Evolutionary conservation across 1,139 yeast genomes (phyloP).

Genomic region (Nakaseomyces delphensis): DNA sequence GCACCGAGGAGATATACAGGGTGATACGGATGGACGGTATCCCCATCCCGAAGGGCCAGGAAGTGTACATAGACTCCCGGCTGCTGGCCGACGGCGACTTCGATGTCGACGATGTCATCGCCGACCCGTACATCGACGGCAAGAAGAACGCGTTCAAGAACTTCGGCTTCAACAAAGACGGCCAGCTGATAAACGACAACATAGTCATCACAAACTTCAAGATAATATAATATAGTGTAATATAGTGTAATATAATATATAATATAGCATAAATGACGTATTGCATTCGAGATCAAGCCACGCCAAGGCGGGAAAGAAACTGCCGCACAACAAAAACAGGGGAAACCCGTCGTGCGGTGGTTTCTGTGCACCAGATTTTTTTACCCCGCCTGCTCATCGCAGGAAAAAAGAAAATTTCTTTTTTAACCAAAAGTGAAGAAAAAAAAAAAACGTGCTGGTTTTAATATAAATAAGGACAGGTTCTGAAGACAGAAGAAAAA

Average conservation of each 20-base stretch:
- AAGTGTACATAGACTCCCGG: neutral
- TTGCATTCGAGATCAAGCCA: no score
- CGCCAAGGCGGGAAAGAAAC: no score
- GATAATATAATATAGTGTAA: neutral
- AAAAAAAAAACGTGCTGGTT: neutral
- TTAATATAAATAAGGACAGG: no score
- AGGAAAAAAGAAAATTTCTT: neutral
- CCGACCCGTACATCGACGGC: neutral
- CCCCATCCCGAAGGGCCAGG: constrained; percentile 1
- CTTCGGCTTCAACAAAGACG: constrained; percentile 18
- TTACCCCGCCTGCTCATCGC: neutral
- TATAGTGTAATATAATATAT: no score
- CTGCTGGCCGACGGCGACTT: neutral
- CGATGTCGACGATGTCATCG: neutral
- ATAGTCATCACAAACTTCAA: constrained; percentile 20
- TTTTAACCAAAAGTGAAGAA: no score
- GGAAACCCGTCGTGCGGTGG: no score
- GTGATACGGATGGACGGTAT: neutral
- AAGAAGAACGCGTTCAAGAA: constrained; percentile 7
- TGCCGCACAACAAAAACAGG: no score
- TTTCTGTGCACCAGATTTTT: no score
- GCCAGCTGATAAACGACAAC: constrained; percentile 23
- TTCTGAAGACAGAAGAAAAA: neutral
- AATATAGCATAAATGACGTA: no score
- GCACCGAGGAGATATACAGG: neutral